Evolutionary conservation across 768 basidiomycete species (phyloP), one percentile per base, ranked within the genome.

Genomic region (Kwoniella mangroviensis): DNA sequence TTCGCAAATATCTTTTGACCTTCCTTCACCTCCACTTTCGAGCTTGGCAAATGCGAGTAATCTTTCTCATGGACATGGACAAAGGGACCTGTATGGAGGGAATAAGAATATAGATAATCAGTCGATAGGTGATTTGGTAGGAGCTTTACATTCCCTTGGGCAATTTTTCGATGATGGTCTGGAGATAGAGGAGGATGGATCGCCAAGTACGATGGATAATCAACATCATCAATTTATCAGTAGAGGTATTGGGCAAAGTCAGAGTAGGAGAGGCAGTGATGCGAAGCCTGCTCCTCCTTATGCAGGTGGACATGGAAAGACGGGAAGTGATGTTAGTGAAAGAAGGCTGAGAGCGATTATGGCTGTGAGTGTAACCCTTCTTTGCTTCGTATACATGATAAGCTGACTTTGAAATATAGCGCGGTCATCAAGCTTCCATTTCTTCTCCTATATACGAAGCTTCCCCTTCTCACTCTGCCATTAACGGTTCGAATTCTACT

Each of bases 51-150:
- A 34, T 34, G 4, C 34, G 3, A 34, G 34, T 34, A 34, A 34
- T 34, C 5, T 4, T 34, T 34, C 34, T 7, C 34, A 34, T 34
- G 34, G 34, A 34, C 34, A 34, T 4, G 34, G 34, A 34, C 34
- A 34, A 34, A 3, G 34, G 3, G 34, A 34, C 9, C 4, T 3
- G 34, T 34, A 34, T 56, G 68, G 58, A 45, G 60, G 22, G 12
- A 34, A 34, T 34, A 34, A 54, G n/a, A 54, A 54, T 22, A 68
- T 69, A 51, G 70, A 84, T 78, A 73, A 79, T 75, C 65, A 79
- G 7, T 79, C 75, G 3, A 85, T 96, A 9, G 90, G 91, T 10
- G 91, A 91, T 62, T 85, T 94, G 24, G 83, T 85, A 24, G 82
- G 81, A 22, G 81, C 81, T 1, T 70, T 85, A 21, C 81, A 84